A percentile compares a stretch with the other conserved stretches of the same genome.
phyloP scores from a whole-genome alignment of 495 filamentous ascomycete genomes.

The Bathelium albidoporum region DNA sequence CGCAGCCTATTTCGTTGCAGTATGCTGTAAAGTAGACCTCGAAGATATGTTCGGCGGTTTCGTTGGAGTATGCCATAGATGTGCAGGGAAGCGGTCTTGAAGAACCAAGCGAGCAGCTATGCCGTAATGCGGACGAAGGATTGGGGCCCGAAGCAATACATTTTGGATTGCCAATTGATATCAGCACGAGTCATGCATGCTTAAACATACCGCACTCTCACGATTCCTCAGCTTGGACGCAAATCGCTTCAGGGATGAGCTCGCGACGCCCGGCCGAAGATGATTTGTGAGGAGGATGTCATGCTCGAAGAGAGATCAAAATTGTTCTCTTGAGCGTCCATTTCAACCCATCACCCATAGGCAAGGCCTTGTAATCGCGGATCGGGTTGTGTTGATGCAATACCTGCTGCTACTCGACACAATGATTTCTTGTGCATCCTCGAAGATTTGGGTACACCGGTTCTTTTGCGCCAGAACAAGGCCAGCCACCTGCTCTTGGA shows the following conservation, averaged over 20 bases:
- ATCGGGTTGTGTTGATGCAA: not conserved
- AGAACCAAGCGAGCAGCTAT: too few relatives aligned
- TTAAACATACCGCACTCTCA: too few relatives aligned
- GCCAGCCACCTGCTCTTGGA: not conserved
- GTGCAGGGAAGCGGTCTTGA: too few relatives aligned
- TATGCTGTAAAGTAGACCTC: too few relatives aligned
- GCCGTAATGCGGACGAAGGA: not conserved
- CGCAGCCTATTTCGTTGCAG: too few relatives aligned
- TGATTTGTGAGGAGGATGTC: too few relatives aligned
- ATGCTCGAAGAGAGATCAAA: too few relatives aligned
- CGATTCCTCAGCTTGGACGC: too few relatives aligned
- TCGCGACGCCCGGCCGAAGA: not conserved
- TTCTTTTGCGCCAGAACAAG: not conserved
- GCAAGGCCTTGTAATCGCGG: not conserved
- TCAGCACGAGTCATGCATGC: too few relatives aligned
- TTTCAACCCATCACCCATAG: not conserved
- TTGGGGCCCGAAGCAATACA: not conserved
- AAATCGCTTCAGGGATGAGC: not conserved
- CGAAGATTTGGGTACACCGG: not conserved
- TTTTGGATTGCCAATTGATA: not conserved
- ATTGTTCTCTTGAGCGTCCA: not conserved
- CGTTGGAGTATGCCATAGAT: too few relatives aligned
- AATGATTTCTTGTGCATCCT: not conserved
- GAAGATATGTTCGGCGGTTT: too few relatives aligned
- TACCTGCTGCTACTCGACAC: not conserved